phyloP scores from a whole-genome alignment of 768 basidiomycete genomes.

The Rossbeevera mucosa region DNA sequence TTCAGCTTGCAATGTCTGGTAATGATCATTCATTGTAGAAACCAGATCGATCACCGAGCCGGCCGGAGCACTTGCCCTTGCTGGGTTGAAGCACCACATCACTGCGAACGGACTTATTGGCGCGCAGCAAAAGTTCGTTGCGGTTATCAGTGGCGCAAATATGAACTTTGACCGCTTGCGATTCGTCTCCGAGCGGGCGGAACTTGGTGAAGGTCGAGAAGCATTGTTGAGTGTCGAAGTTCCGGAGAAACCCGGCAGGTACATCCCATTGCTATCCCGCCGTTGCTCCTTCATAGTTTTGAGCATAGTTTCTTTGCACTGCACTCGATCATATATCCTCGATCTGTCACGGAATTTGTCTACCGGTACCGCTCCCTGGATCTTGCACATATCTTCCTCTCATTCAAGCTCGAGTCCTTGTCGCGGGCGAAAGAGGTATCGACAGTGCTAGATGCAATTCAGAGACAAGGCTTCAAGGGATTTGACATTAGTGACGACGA shows the following conservation, averaged over 20 bases:
- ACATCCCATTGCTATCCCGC: slow-evolving; percentile 17
- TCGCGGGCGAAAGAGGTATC: slow-evolving; percentile 56
- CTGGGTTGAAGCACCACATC: slow-evolving; percentile 88
- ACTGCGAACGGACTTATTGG: slow-evolving; percentile 74
- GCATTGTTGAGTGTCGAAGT: slow-evolving; percentile 92
- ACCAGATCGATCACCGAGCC: slow-evolving; percentile 96
- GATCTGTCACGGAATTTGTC: slow-evolving; percentile 91
- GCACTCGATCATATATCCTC: slow-evolving; percentile 83
- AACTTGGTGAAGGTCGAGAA: slow-evolving; percentile 93
- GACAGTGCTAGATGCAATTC: slow-evolving; percentile 59
- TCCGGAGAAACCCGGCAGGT: slow-evolving; percentile 91
- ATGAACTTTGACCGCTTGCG: slow-evolving; percentile 98
- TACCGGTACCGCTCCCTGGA: slow-evolving; percentile 80
- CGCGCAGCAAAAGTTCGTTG: slow-evolving; percentile 84
- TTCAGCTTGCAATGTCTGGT: background rate
- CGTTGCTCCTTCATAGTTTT: background rate
- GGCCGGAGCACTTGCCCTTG: slow-evolving; percentile 88
- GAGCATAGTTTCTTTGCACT: slow-evolving; percentile 74
- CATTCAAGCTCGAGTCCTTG: slow-evolving; percentile 71
- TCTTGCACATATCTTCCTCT: slow-evolving; percentile 82
- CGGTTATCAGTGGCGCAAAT: slow-evolving; percentile 91
- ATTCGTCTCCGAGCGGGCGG: slow-evolving; percentile 98
- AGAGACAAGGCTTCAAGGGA: slow-evolving; percentile 69
- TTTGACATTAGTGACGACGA: slow-evolving; percentile 93
- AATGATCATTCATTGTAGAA: slow-evolving; percentile 37